phyloP scores from a whole-genome alignment of 768 basidiomycete species.

The Lanmaoa rubissima region DNA sequence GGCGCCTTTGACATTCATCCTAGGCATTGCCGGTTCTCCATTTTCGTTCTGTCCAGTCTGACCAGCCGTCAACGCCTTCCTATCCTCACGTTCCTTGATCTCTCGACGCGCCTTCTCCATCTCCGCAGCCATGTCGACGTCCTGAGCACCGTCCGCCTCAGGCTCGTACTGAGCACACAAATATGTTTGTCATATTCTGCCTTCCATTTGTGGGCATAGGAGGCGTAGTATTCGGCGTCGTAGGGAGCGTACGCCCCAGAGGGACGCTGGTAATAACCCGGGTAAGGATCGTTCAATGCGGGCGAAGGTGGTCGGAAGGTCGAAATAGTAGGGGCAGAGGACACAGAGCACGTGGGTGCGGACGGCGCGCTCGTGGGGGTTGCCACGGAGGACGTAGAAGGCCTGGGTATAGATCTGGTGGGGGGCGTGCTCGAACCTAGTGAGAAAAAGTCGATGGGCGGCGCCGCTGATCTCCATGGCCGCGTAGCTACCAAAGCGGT shows the following conservation, averaged over 20 bases:
- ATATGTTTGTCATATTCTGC: conserved; percentile 68
- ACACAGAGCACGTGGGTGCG: conserved; percentile 58
- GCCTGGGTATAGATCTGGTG: conserved; percentile 3
- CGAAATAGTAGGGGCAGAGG: conserved; percentile 68
- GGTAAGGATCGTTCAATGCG: conserved; percentile 71
- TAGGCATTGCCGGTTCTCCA: conserved; percentile 57
- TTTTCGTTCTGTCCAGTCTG: conserved; percentile 39
- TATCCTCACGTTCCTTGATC: conserved; percentile 71
- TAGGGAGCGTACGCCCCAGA: conserved; percentile 78
- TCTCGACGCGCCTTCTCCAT: conserved; percentile 77
- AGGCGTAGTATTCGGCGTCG: conserved; percentile 65
- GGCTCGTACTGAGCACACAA: conserved; percentile 62
- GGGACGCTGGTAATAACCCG: conserved; percentile 84
- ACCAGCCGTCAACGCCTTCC: conserved; percentile 70
- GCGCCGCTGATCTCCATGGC: conserved; percentile 23
- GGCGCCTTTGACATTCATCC: conserved; percentile 82
- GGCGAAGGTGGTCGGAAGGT: conserved; percentile 74
- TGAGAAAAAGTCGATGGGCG: conserved; percentile 66
- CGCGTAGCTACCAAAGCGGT: conserved; percentile 9
- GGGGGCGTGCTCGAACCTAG: conserved; percentile 39
- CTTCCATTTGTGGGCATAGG: conserved; percentile 72
- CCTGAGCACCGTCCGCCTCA: conserved; percentile 45
- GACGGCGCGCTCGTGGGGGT: conserved; percentile 45
- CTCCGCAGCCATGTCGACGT: conserved; percentile 65
- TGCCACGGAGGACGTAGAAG: conserved; percentile 1